Evolutionary conservation across 164 flowering plant genomes (phyloP), one percentile per base, ranked within the genome.

Genomic region (Chloranthus sessilifolius): DNA sequence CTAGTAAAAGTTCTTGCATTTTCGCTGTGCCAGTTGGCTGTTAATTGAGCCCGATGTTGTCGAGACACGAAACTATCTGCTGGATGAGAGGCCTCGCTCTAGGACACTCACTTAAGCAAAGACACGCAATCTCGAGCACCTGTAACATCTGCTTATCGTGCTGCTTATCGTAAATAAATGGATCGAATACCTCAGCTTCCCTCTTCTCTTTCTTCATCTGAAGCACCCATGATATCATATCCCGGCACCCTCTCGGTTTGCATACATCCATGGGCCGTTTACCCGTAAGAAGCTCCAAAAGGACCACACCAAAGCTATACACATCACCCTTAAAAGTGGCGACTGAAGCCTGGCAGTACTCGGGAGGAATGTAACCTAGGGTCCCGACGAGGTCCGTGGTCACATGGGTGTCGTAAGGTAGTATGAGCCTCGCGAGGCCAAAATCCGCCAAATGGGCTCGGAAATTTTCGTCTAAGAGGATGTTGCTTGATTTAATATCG

Each of bases 361-460:
- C 96, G 0, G 96, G 96, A 36, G 96, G 96, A 40, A 87, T 87
- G 58, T 83, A 87, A 12, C 96, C 96, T 20, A 87, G 40, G 14
- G 96, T 87, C 34, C 96, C 92, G 43, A 87, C 92, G 12, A 87
- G 76, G 60, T 87, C 92, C 8, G 92, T 87, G 10, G 77, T 75
- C 3, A 87, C 87, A 70, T 87, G 96, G 7, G 92, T 87, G 48
- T 83, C 81, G 36, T 74, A 69, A 1, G 89, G 82, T 3, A 55
- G 67, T 41, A 87, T 60, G 4, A 87, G 82, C 69, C 92, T 75
- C 7, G 96, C 78, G 34, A 87, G 85, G 22, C 96, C 96, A 40
- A 87, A 87, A 78, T 87, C 96, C 5, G 96, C 96, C 36, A 87
- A 66, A 50, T 78, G 92, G 17, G 96, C 91, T 65, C 67, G 74